Base-by-base conservation (phyloP, 495 filamentous ascomycete species). In the Aspergillus conjunctus region DNA sequence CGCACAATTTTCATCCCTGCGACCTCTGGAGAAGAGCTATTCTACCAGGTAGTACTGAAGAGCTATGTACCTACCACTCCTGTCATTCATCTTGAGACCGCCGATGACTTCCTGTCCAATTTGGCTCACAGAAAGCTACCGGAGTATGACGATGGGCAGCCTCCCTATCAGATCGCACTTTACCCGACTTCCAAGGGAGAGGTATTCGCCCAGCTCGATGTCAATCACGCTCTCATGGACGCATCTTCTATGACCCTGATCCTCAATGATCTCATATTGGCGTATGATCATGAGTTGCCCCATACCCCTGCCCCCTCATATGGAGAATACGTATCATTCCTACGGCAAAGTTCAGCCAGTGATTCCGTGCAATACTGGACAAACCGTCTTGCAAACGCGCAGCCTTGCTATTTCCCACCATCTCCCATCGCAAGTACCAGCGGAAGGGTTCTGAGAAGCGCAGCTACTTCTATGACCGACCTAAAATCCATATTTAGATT, bases 331-430 rank as follows among this genome's bases (percentile, higher is more conserved):
- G 51, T 57, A 15, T 46, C 54, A 2, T 63, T 63, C 54, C 68
- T 81, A 50, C 20, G 58, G 68, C 79, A 54, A 50, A 66, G 33
- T 45, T 63, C 52, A 2, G 54, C 48, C 1, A 54, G 33, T 1
- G 50, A 60, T 1, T 60, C 53, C 4, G 20, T 56, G 1, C 17
- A 46, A n/a, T 65, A 54, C 44, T 65, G 54, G 56, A 61, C 22
- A 7, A 58, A 65, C 6, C 51, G 48, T 1, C 76, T 72, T 37
- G 48, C 46, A 9, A 34, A 39, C 14, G 60, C 54, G 0, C 52
- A 62, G 44, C 60, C 60, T 17, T 57, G 33, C 6, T 48, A 57
- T 20, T 50, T 62, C 20, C 54, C 54, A 3, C 2, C 37, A 14
- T 52, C 49, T 0, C 2, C 26, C 9, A 30, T 15, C 1, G 5